These are phyloP conservation scores for Phytophthora constricta DNA, from an alignment of 352 stramenopile genomes.

Conservation along the genomic window DNA sequence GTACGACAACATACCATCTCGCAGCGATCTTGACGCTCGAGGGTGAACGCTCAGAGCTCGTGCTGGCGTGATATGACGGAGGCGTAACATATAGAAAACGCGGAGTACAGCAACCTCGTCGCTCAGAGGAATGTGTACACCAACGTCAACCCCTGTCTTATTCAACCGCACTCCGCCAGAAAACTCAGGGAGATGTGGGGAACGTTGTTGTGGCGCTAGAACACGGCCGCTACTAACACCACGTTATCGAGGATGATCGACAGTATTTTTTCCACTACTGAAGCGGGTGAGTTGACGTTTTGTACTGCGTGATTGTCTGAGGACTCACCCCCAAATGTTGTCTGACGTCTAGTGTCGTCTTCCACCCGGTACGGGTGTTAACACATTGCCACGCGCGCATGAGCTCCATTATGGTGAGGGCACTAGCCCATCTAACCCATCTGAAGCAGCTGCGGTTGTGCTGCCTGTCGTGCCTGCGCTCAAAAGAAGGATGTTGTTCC, in stretches of 20 bases:
- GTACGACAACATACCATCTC: background rate
- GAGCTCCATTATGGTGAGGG: background rate
- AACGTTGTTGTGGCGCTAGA: background rate
- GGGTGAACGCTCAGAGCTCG: background rate
- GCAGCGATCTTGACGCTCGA: background rate
- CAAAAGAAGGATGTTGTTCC: background rate
- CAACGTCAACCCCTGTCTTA: background rate
- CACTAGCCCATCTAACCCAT: background rate
- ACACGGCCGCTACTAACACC: background rate
- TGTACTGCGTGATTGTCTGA: background rate
- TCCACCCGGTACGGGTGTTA: background rate
- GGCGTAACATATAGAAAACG: background rate
- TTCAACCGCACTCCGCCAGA: background rate
- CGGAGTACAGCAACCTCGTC: background rate
- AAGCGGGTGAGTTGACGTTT: background rate
- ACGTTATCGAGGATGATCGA: background rate
- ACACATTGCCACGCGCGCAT: background rate
- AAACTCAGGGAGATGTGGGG: background rate
- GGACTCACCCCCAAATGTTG: background rate
- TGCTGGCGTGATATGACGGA: background rate
- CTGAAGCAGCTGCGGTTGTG: too few species aligned
- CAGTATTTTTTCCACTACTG: background rate
- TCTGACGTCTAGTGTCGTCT: background rate
- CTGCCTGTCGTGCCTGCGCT: background rate
- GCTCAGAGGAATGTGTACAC: background rate